Percentiles rank a stretch among this genome's conserved stretches.
Conservation (phyloP, 768 basidiomycete species). For the Lentinula raphanica region DNA sequence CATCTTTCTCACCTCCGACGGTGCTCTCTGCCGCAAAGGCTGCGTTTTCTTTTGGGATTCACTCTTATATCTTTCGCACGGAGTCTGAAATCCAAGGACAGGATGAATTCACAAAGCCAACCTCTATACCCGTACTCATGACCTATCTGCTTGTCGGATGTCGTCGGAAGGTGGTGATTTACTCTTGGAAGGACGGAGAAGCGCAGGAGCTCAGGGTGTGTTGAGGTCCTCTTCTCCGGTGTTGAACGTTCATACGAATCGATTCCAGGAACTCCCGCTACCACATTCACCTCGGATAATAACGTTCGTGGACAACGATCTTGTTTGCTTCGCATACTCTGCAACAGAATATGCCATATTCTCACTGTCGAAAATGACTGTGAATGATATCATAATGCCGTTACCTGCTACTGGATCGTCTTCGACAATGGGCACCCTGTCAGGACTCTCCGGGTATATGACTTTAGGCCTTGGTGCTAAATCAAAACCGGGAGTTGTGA, state of each 20-base stretch:
- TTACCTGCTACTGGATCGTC: constrained; percentile 36
- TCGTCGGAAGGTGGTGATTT: constrained; percentile 75
- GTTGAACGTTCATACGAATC: constrained; percentile 22
- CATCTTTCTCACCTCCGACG: constrained; percentile 64
- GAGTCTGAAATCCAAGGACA: constrained; percentile 14
- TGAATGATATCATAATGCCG: constrained; percentile 49
- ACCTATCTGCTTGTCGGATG: constrained; percentile 84
- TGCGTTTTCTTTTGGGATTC: constrained; percentile 77
- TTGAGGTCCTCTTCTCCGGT: constrained; percentile 12
- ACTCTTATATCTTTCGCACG: constrained; percentile 53
- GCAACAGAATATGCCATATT: constrained; percentile 73
- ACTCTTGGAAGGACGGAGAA: constrained; percentile 84
- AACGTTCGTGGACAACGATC: constrained; percentile 60
- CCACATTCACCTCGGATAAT: constrained; percentile 90
- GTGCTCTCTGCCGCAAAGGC: constrained; percentile 71
- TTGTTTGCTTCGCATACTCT: constrained; percentile 75
- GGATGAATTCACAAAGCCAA: constrained; percentile 24
- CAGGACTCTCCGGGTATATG: constrained; percentile 81
- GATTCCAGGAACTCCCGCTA: constrained; percentile 65
- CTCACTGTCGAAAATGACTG: constrained; percentile 52
- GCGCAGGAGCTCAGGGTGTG: constrained; percentile 67
- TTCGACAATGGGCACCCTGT: constrained; percentile 70
- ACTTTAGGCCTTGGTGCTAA: constrained; percentile 73
- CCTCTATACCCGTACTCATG: constrained; percentile 59
- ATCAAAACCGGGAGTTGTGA: constrained; percentile 57